Base-by-base conservation (phyloP, 768 basidiomycete genomes). In the Auricularia sp. region DNA sequence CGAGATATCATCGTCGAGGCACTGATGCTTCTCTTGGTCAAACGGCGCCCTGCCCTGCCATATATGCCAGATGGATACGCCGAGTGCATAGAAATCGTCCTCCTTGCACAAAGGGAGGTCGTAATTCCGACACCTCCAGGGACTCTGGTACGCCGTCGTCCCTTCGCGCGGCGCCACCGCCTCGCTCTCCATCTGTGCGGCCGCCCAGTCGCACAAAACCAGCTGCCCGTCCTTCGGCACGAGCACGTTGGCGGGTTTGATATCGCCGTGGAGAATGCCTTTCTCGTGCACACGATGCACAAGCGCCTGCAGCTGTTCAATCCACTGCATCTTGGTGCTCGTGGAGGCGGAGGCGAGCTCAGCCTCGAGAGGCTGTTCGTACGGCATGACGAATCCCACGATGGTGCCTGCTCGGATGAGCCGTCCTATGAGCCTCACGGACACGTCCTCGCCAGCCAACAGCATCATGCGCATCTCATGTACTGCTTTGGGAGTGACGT, bases 231-330 rank as follows among this genome's bases (percentile, higher is more conserved):
- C 44, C 44, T 45, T 45, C 44, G 1, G 44, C 44, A 44, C 95
- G 71, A 98, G 75, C 51, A 99, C 96, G 73, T 98, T 98, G 74
- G 98, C 97, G 21, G 97, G 97, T 75, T 98, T 98, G 74, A 99
- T 92, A 73, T 99, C 97, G 6, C 96, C 97, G 71, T 99, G 97
- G 66, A 98, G 86, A 68, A 90, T 93, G 66, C 87, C 83, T 77
- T 98, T 98, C 69, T 10, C 44, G 44, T 45, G 44, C 44, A 45
- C 44, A 45, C 44, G 44, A 45, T 10, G 18, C 44, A 45, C 44
- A 45, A 45, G 44, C 44, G 44, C 44, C 44, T 45, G 44, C 18
- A 45, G 44, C 44, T 45, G 44, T 45, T 45, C 44, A 18, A 45
- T 45, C 44, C 44, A 45, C 18, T 45, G 44, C 44, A 45, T 18